A percentile compares a stretch with the other conserved stretches of the same genome.
Evolutionary conservation across 2,329 filamentous ascomycete species (phyloP).

Genomic region (Mycosphaerella arachidis): DNA sequence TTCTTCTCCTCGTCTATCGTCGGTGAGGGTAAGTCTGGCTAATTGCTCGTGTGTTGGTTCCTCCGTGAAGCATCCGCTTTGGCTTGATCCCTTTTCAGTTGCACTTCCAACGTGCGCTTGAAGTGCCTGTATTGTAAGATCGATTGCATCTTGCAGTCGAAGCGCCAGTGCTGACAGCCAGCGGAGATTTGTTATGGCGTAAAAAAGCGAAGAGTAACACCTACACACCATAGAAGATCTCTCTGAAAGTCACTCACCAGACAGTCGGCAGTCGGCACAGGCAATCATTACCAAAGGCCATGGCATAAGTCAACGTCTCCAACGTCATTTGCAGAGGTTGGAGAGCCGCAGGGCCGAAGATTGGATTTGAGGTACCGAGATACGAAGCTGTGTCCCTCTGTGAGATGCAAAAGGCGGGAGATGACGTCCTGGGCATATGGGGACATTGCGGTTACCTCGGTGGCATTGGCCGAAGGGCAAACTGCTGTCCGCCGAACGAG

Average conservation of each 20-base stretch:
- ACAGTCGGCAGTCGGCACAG: background rate
- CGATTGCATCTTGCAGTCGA: conserved; percentile 17
- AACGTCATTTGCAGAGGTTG: background rate
- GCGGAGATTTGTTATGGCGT: background rate
- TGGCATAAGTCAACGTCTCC: background rate
- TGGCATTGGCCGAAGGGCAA: background rate
- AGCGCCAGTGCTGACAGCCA: background rate
- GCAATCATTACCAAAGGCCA: background rate
- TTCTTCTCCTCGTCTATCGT: conserved; percentile 19
- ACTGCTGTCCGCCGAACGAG: background rate
- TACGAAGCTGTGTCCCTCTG: background rate
- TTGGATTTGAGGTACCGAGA: background rate
- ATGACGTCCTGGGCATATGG: background rate
- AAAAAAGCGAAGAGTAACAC: background rate
- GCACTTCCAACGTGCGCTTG: conserved; percentile 20
- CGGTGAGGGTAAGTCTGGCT: conserved; percentile 5
- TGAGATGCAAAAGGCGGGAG: background rate
- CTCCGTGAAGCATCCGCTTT: conserved; percentile 9
- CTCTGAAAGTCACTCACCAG: background rate
- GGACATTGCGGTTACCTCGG: background rate
- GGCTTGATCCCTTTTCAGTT: conserved; percentile 23
- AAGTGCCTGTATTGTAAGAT: conserved; percentile 27
- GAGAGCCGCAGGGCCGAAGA: background rate
- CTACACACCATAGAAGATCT: background rate
- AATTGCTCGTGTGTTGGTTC: background rate